phyloP scores from a whole-genome alignment of 768 basidiomycete species.

The Mycena crocata region DNA sequence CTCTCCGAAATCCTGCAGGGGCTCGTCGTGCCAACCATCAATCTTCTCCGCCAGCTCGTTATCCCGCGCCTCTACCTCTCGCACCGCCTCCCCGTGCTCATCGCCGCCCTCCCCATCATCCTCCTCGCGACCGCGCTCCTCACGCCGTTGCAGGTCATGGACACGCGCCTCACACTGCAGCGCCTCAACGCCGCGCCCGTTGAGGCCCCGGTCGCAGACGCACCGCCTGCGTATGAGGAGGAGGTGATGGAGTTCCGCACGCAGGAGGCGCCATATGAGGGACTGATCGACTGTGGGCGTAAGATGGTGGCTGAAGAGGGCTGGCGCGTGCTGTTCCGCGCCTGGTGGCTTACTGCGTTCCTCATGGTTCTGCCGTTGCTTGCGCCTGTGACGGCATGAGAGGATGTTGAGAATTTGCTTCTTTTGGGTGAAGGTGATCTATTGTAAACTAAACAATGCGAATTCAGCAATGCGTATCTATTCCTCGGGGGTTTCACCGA shows the following conservation, averaged over 20 bases:
- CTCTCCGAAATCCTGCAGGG: not conserved
- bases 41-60: not conserved
- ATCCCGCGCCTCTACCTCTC: not conserved
- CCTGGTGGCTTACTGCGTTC: conserved; percentile 29
- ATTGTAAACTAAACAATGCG: too few species aligned
- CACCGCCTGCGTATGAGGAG: conserved; percentile 1
- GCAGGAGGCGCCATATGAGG: conserved; percentile 21
- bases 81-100: not conserved
- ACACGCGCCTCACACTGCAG: conserved; percentile 28
- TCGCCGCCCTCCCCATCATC: conserved; percentile 3
- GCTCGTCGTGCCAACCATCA: not conserved
- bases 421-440: too few species aligned
- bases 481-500: too few species aligned
- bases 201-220: not conserved
- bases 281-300: conserved; percentile 12
- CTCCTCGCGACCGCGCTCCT: conserved; percentile 11
- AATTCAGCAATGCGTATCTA: too few species aligned
- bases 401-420: too few species aligned
- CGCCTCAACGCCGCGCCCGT: not conserved
- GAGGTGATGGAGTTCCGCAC: conserved; percentile 13
- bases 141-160: conserved; percentile 26
- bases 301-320: conserved; percentile 25
- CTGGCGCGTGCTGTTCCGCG: conserved; percentile 23
- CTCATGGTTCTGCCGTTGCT: not conserved
- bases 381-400: too few species aligned